These are phyloP conservation scores for Diaporthe sp. DNA, from an alignment of 2,329 filamentous ascomycete genomes.

Conservation along the genomic window DNA sequence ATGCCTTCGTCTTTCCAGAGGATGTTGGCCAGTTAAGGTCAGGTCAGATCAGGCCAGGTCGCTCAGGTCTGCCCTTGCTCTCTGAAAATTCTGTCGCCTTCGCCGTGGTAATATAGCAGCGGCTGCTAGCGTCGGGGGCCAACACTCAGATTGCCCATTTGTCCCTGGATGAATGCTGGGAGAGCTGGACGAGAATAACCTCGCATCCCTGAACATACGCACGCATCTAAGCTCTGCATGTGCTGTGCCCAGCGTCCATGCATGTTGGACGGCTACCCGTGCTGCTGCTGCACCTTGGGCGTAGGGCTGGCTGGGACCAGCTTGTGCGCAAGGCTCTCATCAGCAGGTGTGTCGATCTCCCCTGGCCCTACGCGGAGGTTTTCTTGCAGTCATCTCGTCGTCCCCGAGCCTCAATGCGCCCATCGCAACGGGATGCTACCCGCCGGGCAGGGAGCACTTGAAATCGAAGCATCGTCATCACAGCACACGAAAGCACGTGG, in stretches of 20 bases:
- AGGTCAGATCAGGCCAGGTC: background rate
- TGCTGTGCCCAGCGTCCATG: conserved; percentile 11
- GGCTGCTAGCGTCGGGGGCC: conserved; percentile 30
- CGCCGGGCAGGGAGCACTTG: background rate
- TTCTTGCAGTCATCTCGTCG: conserved; percentile 31
- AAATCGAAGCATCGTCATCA: conserved; percentile 6
- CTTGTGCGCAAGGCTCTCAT: conserved; percentile 23
- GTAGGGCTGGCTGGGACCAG: conserved; percentile 34
- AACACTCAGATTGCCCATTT: conserved; percentile 27
- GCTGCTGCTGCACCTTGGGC: background rate
- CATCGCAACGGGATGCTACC: conserved; percentile 4
- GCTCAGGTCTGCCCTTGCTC: background rate
- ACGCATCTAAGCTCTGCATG: conserved; percentile 10
- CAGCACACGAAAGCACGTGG: conserved; percentile 3
- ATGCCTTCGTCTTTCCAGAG: background rate
- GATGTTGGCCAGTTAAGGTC: background rate
- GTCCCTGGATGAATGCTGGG: conserved; percentile 14
- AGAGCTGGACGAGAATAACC: conserved; percentile 28
- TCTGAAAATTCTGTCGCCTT: conserved; percentile 17
- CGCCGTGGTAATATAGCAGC: conserved; percentile 17
- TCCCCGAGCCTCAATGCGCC: conserved; percentile 31
- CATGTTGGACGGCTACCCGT: conserved; percentile 12
- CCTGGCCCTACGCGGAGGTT: conserved; percentile 14
- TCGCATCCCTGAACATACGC: conserved; percentile 28
- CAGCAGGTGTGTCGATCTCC: conserved; percentile 10